phyloP scores from a whole-genome alignment of 495 filamentous ascomycete genomes.

The Neurospora sp. region DNA sequence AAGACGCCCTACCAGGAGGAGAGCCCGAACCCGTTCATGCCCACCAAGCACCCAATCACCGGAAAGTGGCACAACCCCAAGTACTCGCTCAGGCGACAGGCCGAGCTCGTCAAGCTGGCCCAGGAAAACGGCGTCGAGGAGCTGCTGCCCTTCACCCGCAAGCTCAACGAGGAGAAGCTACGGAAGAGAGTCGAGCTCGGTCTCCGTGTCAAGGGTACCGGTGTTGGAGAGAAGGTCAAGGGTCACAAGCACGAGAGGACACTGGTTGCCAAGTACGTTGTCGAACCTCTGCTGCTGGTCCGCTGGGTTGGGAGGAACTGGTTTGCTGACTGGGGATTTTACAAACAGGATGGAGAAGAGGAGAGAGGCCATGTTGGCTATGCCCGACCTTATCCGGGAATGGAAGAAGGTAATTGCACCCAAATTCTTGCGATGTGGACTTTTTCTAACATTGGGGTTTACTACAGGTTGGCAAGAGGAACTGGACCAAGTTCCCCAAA shows the following conservation, averaged over 20 bases:
- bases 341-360: conserved; percentile 67
- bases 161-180: conserved; percentile 62
- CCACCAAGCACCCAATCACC: conserved; percentile 58
- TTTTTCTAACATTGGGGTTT: conserved; percentile 5
- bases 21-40: conserved; percentile 64
- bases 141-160: conserved; percentile 65
- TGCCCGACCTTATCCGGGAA: conserved; percentile 78
- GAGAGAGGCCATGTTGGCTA: conserved; percentile 83
- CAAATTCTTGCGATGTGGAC: not conserved
- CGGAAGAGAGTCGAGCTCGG: conserved; percentile 59
- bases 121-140: conserved; percentile 71
- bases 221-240: conserved; percentile 87
- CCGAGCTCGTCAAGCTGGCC: conserved; percentile 83
- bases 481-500: conserved; percentile 88
- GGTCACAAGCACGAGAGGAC: conserved; percentile 88
- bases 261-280: conserved; percentile 58
- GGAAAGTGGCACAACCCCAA: conserved; percentile 70
- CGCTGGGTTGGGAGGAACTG: not conserved
- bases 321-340: conserved; percentile 15
- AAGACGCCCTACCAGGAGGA: conserved; percentile 34
- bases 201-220: conserved; percentile 76
- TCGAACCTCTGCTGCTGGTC: not conserved
- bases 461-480: conserved; percentile 65
- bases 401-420: conserved; percentile 71
- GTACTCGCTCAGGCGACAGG: conserved; percentile 77